Conservation (phyloP, 306 rosid species). For the Erythrophleum fordii region DNA sequence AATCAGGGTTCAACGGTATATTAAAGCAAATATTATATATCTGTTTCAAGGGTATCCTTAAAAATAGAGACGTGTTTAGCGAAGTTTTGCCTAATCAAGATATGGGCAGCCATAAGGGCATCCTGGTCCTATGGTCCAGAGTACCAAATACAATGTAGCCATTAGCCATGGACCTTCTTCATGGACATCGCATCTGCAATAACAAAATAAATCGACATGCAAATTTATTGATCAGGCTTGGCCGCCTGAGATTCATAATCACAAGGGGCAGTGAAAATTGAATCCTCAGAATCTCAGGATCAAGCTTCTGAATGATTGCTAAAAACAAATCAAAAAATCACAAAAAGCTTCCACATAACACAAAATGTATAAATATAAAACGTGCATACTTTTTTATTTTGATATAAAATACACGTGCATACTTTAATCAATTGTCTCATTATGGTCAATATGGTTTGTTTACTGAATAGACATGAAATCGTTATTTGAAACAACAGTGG, state of each 20-base stretch:
- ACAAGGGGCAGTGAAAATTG: constrained; percentile 7
- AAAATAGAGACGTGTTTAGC: too few relatives aligned
- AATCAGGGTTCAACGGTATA: too few relatives aligned
- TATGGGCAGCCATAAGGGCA: too few relatives aligned
- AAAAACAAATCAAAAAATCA: too few relatives aligned
- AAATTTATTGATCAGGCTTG: neutral
- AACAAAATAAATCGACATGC: neutral
- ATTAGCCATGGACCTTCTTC: too few relatives aligned
- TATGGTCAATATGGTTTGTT: constrained; percentile 7
- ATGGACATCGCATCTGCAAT: too few relatives aligned
- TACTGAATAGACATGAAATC: constrained; percentile 10
- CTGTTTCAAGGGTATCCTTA: too few relatives aligned
- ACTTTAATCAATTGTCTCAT: neutral
- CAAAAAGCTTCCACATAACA: neutral
- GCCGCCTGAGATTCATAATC: constrained; percentile 9
- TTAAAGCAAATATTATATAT: too few relatives aligned
- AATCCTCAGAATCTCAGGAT: constrained; percentile 11
- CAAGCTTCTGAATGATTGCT: constrained; percentile 22
- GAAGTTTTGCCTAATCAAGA: too few relatives aligned
- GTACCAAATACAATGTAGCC: too few relatives aligned
- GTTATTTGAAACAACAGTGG: constrained; percentile 9
- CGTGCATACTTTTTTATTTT: neutral
- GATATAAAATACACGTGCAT: too few relatives aligned
- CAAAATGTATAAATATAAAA: neutral
- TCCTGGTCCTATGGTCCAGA: too few relatives aligned